phyloP scores from a whole-genome alignment of 2,329 filamentous ascomycete genomes.

The Aspergillaceae sp. region DNA sequence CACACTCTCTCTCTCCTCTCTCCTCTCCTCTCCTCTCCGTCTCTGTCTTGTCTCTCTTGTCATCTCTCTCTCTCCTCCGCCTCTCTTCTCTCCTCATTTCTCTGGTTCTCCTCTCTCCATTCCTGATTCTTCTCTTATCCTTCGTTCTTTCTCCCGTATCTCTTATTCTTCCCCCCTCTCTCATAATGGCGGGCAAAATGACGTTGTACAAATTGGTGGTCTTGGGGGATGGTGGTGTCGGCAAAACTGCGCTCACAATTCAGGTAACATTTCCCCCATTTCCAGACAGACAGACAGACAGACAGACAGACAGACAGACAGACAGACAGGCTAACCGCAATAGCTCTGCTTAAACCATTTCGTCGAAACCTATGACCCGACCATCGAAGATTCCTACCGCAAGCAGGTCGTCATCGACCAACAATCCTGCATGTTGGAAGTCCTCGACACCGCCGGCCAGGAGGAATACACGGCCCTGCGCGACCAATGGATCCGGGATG shows the following conservation, averaged over 20 bases:
- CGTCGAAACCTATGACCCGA: conserved; percentile 76
- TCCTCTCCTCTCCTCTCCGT: not conserved
- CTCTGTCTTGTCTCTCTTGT: not conserved
- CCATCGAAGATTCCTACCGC: conserved; percentile 60
- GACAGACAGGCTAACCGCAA: not conserved
- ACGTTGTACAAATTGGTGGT: conserved; percentile 94
- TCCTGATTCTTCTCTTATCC: not conserved
- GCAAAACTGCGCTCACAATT: conserved; percentile 89
- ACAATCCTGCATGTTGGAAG: conserved; percentile 94
- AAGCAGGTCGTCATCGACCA: conserved; percentile 77
- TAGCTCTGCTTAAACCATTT: conserved; percentile 96
- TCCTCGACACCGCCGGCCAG: conserved; percentile 93
- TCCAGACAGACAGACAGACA: not conserved
- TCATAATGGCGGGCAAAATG: conserved; percentile 78
- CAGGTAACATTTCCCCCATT: conserved; percentile 42
- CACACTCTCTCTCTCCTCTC: not conserved
- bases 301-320: not conserved
- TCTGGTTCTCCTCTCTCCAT: not conserved
- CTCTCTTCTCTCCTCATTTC: not conserved
- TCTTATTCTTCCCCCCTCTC: not conserved
- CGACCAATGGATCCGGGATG: conserved; percentile 97
- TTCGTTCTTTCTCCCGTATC: not conserved
- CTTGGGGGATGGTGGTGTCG: conserved; percentile 85
- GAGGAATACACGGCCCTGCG: conserved; percentile 96
- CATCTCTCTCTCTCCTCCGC: not conserved